Evolutionary conservation across 1,139 yeast genomes (phyloP), one percentile per base, ranked within the genome.

Genomic region (Pichia sp.): DNA sequence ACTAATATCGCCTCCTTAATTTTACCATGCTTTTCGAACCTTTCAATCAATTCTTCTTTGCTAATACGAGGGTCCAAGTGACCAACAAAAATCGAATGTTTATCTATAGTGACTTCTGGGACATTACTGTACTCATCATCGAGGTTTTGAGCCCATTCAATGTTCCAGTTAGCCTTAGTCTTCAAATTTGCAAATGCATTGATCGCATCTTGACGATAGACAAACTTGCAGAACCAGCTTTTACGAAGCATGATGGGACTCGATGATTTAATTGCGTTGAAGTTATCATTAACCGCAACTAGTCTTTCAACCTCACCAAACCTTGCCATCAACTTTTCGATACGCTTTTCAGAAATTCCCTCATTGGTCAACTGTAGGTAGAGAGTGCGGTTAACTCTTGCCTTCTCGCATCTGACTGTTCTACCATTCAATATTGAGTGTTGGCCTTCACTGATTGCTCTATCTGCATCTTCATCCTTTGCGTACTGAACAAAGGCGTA

Each of bases 401-500:
- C 97, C 13, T 78, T 80, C 58, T 88, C 96, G 60, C 95, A 85
- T 40, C 96, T 71, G 38, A 88, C 74, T 9, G 74, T 67, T 52
- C 96, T 69, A 11, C 87, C 94, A 53, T 83, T 76, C 36, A 88
- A 61, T 6, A 65, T 55, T 5, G 85, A 67, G 35, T 81, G 78
- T 48, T 84, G 91, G 9, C 86, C 94, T 37, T 68, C 64, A 28
- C 58, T 59, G 36, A 87, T 69, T 1, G 96, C 97, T 5, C 47
- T 55, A 38, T 69, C 67, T 9, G 94, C 88, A 46, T 83, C 93
- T 6, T 62, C 64, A 43, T 82, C 94, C 38, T 65, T 75, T 12
- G 75, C 65, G 55, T 82, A 86, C 59, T 88, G 96, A 29, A 87
- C 96, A 67, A 88, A 88, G 0, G 96, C 96, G 57, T 88, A 88